Conservation (phyloP, 176 grass and related monocot species). For the Zoysia pacifica region DNA sequence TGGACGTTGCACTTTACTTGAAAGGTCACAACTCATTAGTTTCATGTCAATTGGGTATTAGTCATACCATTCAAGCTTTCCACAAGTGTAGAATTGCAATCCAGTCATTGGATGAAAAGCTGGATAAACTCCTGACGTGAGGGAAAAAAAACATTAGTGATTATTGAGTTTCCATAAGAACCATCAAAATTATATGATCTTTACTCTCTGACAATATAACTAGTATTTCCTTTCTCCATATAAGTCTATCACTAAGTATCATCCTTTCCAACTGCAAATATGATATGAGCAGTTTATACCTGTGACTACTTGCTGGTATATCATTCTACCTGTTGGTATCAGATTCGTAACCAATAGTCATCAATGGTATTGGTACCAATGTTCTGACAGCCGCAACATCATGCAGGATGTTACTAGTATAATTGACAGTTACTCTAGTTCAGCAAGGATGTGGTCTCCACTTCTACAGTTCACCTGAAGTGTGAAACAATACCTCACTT, state of each 20-base stretch:
- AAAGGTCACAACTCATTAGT: not conserved
- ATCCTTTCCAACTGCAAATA: not conserved
- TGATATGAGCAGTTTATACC: not conserved
- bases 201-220: not conserved
- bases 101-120: slow-evolving; percentile 85
- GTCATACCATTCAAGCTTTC: slow-evolving; percentile 84
- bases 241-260: not conserved
- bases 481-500: too few relatives aligned
- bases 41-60: slow-evolving; percentile 14
- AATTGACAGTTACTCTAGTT: not conserved
- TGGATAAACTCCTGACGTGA: slow-evolving; percentile 71
- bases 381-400: not conserved
- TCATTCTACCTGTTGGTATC: not conserved
- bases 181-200: slow-evolving; percentile 2
- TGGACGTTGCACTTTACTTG: slow-evolving; percentile 6
- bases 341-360: not conserved
- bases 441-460: not conserved
- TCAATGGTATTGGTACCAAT: not conserved
- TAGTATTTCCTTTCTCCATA: not conserved
- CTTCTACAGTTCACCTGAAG: too few relatives aligned
- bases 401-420: not conserved
- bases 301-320: not conserved
- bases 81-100: slow-evolving; percentile 80
- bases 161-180: not conserved
- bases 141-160: slow-evolving; percentile 24